Evolutionary conservation across 331 rosid genomes (phyloP).

Genomic region (Prunus yedoensis): DNA sequence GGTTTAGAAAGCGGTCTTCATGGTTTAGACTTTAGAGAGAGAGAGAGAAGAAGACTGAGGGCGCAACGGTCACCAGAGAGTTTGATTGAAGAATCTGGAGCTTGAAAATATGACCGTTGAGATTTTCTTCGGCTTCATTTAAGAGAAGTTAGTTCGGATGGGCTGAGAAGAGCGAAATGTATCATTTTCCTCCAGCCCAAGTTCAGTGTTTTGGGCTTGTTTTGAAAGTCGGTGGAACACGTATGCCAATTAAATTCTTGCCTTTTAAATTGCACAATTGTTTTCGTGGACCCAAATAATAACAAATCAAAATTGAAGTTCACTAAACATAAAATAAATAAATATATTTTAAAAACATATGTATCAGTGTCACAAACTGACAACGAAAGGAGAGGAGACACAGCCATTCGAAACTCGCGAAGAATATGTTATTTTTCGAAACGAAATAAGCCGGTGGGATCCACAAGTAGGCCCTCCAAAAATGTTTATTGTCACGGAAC

Average conservation of each 20-base stretch:
- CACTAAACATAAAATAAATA: neutral
- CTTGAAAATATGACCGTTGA: slow-evolving; percentile 28
- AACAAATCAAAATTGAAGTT: neutral
- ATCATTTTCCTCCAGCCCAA: neutral
- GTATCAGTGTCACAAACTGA: neutral
- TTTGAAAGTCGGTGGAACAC: no score
- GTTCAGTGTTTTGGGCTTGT: no score
- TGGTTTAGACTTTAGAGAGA: neutral
- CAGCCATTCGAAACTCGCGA: no score
- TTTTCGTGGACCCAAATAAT: neutral
- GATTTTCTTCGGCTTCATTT: slow-evolving; percentile 14
- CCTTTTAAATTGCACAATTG: neutral
- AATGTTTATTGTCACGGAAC: no score
- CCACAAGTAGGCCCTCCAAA: no score
- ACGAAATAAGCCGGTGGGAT: no score
- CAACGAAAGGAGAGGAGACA: neutral
- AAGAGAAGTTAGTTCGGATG: neutral
- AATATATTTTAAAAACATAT: neutral
- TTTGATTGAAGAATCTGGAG: slow-evolving; percentile 6
- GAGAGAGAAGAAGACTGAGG: neutral
- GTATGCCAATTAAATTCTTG: neutral
- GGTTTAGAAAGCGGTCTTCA: neutral
- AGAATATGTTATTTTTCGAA: neutral
- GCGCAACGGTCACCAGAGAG: slow-evolving; percentile 5
- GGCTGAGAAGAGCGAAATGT: neutral